These are phyloP conservation scores for Capillidium heterosporum DNA, from an alignment of 371 early-diverging fungal species.

Conservation along the genomic window DNA sequence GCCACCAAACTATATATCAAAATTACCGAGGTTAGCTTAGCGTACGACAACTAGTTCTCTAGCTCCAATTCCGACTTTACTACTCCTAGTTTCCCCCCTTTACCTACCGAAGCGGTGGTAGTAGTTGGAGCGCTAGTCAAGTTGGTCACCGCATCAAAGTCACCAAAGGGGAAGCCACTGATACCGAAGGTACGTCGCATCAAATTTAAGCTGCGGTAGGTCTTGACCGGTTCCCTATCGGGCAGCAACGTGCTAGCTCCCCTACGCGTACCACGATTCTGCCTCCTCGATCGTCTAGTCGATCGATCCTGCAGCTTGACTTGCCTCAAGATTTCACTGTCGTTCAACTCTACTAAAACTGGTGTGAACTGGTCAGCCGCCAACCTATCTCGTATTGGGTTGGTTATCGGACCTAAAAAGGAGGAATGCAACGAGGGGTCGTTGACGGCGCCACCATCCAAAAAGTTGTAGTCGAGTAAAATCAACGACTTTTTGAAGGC, in stretches of 20 bases:
- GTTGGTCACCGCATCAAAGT: neutral
- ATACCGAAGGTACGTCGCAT: neutral
- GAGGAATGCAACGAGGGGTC: slow-evolving; percentile 55
- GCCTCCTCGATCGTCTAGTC: slow-evolving; percentile 32
- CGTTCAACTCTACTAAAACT: slow-evolving; percentile 38
- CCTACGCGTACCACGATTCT: slow-evolving; percentile 61
- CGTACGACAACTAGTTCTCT: too few species aligned
- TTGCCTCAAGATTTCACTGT: slow-evolving; percentile 53
- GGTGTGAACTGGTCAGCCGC: slow-evolving; percentile 37
- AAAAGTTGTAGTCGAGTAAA: slow-evolving; percentile 60
- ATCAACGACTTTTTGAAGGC: slow-evolving; percentile 60
- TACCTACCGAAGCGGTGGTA: neutral
- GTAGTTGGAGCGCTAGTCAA: neutral
- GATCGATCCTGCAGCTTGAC: slow-evolving; percentile 69
- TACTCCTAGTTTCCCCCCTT: neutral
- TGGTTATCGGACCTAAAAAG: slow-evolving; percentile 42
- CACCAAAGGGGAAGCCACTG: neutral
- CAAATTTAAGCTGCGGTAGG: slow-evolving; percentile 19
- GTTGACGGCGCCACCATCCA: slow-evolving; percentile 29
- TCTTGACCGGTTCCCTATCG: slow-evolving; percentile 42
- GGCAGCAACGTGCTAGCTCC: slow-evolving; percentile 28
- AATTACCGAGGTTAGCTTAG: too few species aligned
- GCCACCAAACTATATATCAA: too few species aligned
- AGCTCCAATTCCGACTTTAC: neutral
- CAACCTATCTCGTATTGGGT: slow-evolving; percentile 26